Conservation (phyloP, 768 basidiomycete genomes). For the Heimioporus sp. region DNA sequence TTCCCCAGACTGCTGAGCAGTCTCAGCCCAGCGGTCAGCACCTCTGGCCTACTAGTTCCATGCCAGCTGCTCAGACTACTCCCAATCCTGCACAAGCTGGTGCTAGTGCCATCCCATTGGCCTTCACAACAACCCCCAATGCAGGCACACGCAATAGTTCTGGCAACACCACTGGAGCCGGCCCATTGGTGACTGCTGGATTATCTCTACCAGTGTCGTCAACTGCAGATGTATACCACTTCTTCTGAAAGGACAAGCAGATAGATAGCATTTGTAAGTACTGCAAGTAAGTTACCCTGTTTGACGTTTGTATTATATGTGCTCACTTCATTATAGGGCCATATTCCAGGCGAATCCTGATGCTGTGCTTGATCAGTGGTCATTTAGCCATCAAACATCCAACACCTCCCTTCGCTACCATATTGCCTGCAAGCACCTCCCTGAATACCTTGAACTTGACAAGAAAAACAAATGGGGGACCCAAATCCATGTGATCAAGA, state of each 20-base stretch:
- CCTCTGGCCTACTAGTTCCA: too few relatives aligned
- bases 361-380: neutral
- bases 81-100: neutral
- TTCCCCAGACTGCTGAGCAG: too few relatives aligned
- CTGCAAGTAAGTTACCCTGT: neutral
- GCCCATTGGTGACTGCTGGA: neutral
- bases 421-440: slow-evolving; percentile 1
- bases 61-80: neutral
- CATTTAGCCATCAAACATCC: neutral
- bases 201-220: neutral
- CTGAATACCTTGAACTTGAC: neutral
- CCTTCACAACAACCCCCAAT: neutral
- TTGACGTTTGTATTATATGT: neutral
- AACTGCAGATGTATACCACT: neutral
- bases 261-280: neutral
- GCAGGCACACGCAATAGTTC: too few relatives aligned
- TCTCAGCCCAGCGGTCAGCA: too few relatives aligned
- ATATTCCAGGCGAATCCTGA: neutral
- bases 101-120: neutral
- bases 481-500: neutral
- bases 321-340: neutral
- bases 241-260: neutral
- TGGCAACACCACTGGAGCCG: neutral
- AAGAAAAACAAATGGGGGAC: neutral
- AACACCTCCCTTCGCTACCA: neutral